Conservation (phyloP, 2,329 filamentous ascomycete genomes). For the Teratosphaeria zuluensis region DNA sequence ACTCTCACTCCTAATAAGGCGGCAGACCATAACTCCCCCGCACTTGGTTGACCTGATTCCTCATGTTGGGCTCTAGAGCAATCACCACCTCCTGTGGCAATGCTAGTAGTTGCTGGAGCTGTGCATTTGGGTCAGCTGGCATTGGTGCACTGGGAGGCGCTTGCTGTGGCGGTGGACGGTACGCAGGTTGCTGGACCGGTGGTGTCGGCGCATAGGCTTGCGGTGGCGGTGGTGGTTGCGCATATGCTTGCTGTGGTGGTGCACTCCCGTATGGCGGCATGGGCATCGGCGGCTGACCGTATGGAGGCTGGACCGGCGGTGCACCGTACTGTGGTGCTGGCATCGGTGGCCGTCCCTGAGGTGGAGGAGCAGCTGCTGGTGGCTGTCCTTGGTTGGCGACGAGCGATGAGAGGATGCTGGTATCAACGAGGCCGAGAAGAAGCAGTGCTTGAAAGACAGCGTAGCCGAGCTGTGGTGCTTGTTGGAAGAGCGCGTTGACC, state of each 20-base stretch:
- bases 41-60: slow-evolving; percentile 69
- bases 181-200: slow-evolving; percentile 33
- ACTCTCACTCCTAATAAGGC: background rate
- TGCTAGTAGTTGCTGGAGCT: slow-evolving; percentile 70
- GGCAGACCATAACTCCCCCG: slow-evolving; percentile 48
- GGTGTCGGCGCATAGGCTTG: slow-evolving; percentile 38
- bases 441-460: slow-evolving; percentile 91
- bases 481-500: slow-evolving; percentile 74
- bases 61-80: slow-evolving; percentile 52
- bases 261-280: background rate
- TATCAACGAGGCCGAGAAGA: slow-evolving; percentile 85
- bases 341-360: slow-evolving; percentile 10
- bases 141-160: slow-evolving; percentile 31
- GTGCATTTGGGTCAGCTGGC: slow-evolving; percentile 47
- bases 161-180: slow-evolving; percentile 34
- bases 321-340: background rate
- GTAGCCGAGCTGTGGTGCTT: slow-evolving; percentile 86
- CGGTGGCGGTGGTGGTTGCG: slow-evolving; percentile 41
- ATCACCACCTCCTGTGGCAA: slow-evolving; percentile 75
- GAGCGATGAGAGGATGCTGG: slow-evolving; percentile 69
- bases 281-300: slow-evolving; percentile 4
- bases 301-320: slow-evolving; percentile 14
- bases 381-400: slow-evolving; percentile 37
- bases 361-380: slow-evolving; percentile 24
- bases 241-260: slow-evolving; percentile 30